A percentile compares a stretch with the other conserved stretches of the same genome.
Conservation (phyloP, 257 asterid species). For the Solanum tacnaense region DNA sequence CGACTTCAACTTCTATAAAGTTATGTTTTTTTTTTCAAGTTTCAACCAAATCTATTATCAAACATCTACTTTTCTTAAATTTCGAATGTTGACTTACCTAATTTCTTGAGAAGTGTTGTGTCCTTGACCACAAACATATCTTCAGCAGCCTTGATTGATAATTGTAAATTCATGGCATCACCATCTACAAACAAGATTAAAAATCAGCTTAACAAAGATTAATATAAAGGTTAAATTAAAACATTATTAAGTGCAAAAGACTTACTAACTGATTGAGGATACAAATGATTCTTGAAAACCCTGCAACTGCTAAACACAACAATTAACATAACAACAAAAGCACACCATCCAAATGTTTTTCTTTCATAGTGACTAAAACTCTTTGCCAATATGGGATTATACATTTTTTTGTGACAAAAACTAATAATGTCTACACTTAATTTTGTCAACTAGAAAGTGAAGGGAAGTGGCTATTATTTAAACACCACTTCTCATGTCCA, state of each 20-base stretch:
- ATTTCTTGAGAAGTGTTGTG: background rate
- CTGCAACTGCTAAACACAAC: conserved; percentile 27
- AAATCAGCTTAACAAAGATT: background rate
- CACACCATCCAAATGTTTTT: conserved; percentile 34
- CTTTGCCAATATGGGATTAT: conserved; percentile 57
- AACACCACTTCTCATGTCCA: background rate
- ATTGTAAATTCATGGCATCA: conserved; percentile 24
- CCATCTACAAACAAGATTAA: conserved; percentile 21
- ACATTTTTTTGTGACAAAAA: conserved; percentile 18
- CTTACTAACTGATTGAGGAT: conserved; percentile 35
- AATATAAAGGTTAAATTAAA: background rate
- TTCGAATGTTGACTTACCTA: background rate
- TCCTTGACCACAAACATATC: conserved; percentile 17
- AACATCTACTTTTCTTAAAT: background rate
- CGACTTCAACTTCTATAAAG: background rate
- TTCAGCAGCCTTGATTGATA: conserved; percentile 22
- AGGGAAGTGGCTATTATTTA: background rate
- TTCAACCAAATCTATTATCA: background rate
- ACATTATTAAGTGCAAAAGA: background rate
- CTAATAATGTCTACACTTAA: background rate
- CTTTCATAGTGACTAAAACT: conserved; percentile 49
- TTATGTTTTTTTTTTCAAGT: background rate
- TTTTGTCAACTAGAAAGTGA: background rate
- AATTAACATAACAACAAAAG: conserved; percentile 21
- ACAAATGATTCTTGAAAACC: conserved; percentile 26